These are phyloP conservation scores for Kluyveromyces aestuarii DNA, from an alignment of 805 yeast species.

Conservation along the genomic window DNA sequence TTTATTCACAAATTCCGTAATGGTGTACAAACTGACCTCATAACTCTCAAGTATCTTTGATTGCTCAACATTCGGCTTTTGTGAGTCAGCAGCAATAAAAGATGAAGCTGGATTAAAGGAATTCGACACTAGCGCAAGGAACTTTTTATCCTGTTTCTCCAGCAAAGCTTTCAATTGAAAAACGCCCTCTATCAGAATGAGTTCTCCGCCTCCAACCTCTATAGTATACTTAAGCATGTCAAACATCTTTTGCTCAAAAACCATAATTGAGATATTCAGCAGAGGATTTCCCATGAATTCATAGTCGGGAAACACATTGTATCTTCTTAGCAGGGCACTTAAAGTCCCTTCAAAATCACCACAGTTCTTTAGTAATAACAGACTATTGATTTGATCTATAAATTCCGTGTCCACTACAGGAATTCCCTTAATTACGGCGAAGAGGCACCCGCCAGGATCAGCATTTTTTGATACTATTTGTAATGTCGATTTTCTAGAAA, in stretches of 20 bases:
- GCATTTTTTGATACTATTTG: conserved; percentile 5
- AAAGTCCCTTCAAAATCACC: conserved; percentile 10
- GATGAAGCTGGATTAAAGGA: conserved; percentile 4
- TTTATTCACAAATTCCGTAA: background rate
- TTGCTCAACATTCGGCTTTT: background rate
- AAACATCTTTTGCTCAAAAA: conserved; percentile 3
- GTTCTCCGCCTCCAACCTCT: conserved; percentile 6
- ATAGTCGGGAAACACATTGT: conserved; percentile 2
- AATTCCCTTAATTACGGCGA: conserved; percentile 9
- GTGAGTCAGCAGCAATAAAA: background rate
- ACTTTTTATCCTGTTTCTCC: background rate
- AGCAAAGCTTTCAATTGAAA: conserved; percentile 1
- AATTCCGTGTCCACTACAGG: conserved; percentile 7
- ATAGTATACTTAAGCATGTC: conserved; percentile 5
- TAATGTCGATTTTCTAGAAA: conserved; percentile 4
- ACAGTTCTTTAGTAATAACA: background rate
- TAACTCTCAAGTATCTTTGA: background rate
- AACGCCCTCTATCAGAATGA: conserved; percentile 2
- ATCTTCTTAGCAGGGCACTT: conserved; percentile 1
- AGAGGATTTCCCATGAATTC: background rate
- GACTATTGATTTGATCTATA: conserved; percentile 1
- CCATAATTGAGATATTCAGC: conserved; percentile 3
- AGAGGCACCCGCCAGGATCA: conserved; percentile 7
- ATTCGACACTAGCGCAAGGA: background rate
- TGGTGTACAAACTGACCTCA: background rate